phyloP scores from a whole-genome alignment of 2,329 filamentous ascomycete species.

The Pseudogymnoascus sp. region DNA sequence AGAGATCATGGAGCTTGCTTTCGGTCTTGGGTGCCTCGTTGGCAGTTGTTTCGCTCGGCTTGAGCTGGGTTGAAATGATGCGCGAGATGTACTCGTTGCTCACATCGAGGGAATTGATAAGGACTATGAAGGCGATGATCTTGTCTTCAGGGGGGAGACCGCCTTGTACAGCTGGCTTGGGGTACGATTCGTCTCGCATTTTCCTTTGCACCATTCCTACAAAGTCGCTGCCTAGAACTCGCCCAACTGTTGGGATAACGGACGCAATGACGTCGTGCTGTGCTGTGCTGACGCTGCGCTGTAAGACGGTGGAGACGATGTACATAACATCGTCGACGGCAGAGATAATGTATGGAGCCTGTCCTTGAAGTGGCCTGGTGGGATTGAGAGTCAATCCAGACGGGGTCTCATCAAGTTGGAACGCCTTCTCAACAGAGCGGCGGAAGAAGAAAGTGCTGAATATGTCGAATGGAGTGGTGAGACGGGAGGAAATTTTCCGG shows the following conservation, averaged over 20 bases:
- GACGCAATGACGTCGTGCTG: constrained; percentile 70
- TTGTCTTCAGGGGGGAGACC: constrained; percentile 80
- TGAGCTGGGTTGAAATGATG: constrained; percentile 66
- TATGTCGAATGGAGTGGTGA: constrained; percentile 74
- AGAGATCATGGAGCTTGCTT: constrained; percentile 51
- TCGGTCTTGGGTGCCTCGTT: constrained; percentile 20
- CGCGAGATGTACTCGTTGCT: constrained; percentile 83
- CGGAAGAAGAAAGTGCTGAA: constrained; percentile 98
- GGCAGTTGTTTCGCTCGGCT: constrained; percentile 30
- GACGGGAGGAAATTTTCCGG: constrained; percentile 66
- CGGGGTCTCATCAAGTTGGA: constrained; percentile 88
- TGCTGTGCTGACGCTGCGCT: constrained; percentile 77
- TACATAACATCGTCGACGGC: constrained; percentile 99
- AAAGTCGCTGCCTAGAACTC: constrained; percentile 81
- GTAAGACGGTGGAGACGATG: constrained; percentile 86
- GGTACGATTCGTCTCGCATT: constrained; percentile 94
- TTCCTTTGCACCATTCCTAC: constrained; percentile 95
- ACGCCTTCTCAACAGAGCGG: constrained; percentile 91
- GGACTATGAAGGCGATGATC: constrained; percentile 79
- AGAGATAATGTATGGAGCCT: constrained; percentile 84
- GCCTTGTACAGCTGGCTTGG: constrained; percentile 68
- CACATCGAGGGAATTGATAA: constrained; percentile 93
- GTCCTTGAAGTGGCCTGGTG: constrained; percentile 62
- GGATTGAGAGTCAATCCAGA: constrained; percentile 69
- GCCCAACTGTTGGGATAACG: constrained; percentile 69